These are phyloP conservation scores for Friedmanniomyces simplex DNA, from an alignment of 495 filamentous ascomycete genomes.

Conservation along the genomic window DNA sequence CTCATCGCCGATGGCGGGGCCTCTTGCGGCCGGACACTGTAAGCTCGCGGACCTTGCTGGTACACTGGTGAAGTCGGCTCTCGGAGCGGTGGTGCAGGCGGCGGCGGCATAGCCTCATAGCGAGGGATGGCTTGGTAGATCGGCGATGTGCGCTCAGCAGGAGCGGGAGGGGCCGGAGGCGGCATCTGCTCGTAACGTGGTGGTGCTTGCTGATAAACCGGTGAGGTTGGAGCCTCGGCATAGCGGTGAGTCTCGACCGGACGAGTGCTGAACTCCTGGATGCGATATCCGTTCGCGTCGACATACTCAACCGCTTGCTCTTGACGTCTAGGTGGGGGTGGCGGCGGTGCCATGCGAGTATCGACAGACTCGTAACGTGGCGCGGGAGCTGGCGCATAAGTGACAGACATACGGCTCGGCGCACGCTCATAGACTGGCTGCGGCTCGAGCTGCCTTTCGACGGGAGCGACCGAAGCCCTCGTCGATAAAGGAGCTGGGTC, in stretches of 20 bases:
- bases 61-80: slow-evolving; percentile 6
- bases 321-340: slow-evolving; percentile 38
- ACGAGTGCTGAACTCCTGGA: slow-evolving; percentile 5
- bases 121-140: slow-evolving; percentile 4
- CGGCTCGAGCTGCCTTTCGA: slow-evolving; percentile 21
- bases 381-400: slow-evolving; percentile 10
- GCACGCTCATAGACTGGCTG: slow-evolving; percentile 26
- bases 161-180: slow-evolving; percentile 3
- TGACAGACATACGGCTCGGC: slow-evolving; percentile 19
- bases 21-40: slow-evolving; percentile 16
- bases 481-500: slow-evolving; percentile 8
- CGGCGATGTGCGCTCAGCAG: slow-evolving; percentile 6
- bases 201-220: slow-evolving; percentile 8
- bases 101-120: slow-evolving; percentile 8
- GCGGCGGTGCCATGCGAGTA: slow-evolving; percentile 28
- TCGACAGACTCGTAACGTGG: slow-evolving; percentile 24
- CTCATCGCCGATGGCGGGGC: not conserved
- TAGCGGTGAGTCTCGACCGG: slow-evolving; percentile 2
- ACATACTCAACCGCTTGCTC: slow-evolving; percentile 14
- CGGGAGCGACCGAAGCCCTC: slow-evolving; percentile 27
- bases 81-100: not conserved
- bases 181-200: slow-evolving; percentile 7
- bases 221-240: slow-evolving; percentile 11
- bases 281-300: slow-evolving; percentile 8
- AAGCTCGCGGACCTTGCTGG: slow-evolving; percentile 4